Evolutionary conservation across 257 asterid species (phyloP).

Genomic region (Fraxinus excelsior): DNA sequence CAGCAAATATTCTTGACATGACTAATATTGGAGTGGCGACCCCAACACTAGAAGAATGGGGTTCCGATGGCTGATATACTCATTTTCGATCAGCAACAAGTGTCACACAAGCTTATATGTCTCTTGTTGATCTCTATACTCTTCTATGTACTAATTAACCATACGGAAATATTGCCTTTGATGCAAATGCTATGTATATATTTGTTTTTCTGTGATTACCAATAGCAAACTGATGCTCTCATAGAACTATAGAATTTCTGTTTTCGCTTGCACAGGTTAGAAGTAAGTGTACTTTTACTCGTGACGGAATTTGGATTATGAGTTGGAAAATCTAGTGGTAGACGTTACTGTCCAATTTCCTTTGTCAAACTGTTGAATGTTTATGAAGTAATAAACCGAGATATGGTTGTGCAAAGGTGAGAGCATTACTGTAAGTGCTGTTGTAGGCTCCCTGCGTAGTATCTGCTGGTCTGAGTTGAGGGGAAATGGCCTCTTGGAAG

Average conservation of each 20-base stretch:
- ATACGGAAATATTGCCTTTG: neutral
- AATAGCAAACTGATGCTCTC: neutral
- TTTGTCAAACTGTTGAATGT: neutral
- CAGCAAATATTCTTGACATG: slow-evolving; percentile 78
- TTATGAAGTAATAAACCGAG: neutral
- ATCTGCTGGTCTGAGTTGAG: too few relatives aligned
- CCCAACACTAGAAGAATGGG: slow-evolving; percentile 74
- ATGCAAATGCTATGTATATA: neutral
- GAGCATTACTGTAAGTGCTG: neutral
- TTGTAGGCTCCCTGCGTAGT: neutral
- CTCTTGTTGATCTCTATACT: neutral
- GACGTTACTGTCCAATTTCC: neutral
- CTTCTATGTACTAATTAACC: neutral
- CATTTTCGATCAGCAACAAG: neutral
- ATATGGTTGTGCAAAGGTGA: neutral
- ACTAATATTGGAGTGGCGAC: slow-evolving; percentile 65
- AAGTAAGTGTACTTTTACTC: neutral
- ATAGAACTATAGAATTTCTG: neutral
- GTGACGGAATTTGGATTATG: neutral
- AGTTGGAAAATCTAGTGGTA: neutral
- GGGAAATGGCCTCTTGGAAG: too few relatives aligned
- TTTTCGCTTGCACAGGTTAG: neutral
- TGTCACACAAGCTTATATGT: neutral
- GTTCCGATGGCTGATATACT: slow-evolving; percentile 22
- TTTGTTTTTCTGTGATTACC: neutral